These are phyloP conservation scores for Mortierella sp. DNA, from an alignment of 371 early-diverging fungal genomes.

Conservation along the genomic window DNA sequence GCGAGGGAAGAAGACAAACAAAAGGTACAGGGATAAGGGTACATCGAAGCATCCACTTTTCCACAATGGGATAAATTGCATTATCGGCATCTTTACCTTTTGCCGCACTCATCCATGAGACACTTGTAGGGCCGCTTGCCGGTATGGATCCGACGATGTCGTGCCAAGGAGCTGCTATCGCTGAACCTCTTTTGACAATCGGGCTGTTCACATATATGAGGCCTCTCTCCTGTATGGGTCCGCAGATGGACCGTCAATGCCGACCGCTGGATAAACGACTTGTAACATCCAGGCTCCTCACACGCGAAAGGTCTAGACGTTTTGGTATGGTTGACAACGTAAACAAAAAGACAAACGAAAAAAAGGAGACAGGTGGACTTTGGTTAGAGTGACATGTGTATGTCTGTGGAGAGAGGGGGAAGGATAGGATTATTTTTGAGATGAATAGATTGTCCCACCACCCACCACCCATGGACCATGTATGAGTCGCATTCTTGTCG, in stretches of 20 bases:
- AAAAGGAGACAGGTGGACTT: background rate
- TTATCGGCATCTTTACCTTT: conserved; percentile 55
- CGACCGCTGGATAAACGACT: conserved; percentile 83
- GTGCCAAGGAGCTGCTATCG: conserved; percentile 66
- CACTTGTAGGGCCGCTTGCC: conserved; percentile 81
- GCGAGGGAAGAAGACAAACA: background rate
- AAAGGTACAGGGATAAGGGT: background rate
- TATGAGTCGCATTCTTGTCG: no score
- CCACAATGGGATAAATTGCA: background rate
- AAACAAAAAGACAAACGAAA: background rate
- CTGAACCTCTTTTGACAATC: conserved; percentile 72
- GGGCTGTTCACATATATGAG: conserved; percentile 75
- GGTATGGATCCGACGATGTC: conserved; percentile 76
- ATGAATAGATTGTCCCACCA: conserved; percentile 15
- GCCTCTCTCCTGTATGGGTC: conserved; percentile 86
- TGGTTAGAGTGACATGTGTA: conserved; percentile 1
- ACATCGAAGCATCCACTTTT: background rate
- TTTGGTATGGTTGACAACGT: background rate
- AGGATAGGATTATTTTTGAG: background rate
- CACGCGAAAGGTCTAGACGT: conserved; percentile 73
- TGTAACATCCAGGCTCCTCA: conserved; percentile 73
- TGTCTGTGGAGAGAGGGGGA: background rate
- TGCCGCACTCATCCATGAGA: conserved; percentile 67
- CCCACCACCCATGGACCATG: background rate
- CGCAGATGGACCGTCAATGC: conserved; percentile 84